These are phyloP conservation scores for Ophiostoma piceae DNA, from an alignment of 2,329 filamentous ascomycete species.

Conservation along the genomic window DNA sequence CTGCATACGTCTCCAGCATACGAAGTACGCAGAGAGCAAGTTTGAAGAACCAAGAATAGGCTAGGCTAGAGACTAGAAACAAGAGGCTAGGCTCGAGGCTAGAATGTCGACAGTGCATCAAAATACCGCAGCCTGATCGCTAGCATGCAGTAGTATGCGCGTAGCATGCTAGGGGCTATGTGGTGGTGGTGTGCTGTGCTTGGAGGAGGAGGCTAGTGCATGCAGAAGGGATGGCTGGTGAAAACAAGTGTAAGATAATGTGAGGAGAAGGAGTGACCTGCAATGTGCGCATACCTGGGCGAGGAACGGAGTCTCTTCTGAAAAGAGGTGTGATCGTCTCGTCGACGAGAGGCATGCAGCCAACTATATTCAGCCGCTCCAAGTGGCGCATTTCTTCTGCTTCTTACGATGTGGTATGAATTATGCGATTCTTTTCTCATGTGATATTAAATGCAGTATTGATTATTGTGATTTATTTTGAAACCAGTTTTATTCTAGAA, in stretches of 20 bases:
- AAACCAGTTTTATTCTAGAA: neutral
- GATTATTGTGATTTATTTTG: neutral
- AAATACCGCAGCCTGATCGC: slow-evolving; percentile 15
- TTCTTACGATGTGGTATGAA: neutral
- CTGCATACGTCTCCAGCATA: neutral
- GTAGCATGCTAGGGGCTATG: neutral
- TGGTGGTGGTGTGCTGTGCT: slow-evolving; percentile 4
- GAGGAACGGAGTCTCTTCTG: neutral
- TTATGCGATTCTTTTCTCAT: neutral
- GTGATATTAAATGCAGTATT: neutral
- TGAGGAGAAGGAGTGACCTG: neutral
- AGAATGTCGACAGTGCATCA: neutral
- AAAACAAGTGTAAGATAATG: neutral
- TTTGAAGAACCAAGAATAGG: neutral
- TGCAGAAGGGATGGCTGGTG: slow-evolving; percentile 9
- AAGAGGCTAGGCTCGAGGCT: neutral
- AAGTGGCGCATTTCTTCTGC: neutral
- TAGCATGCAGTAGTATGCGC: neutral
- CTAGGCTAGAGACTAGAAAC: neutral
- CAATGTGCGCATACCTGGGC: slow-evolving; percentile 3
- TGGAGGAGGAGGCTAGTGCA: neutral
- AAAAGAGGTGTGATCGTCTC: neutral
- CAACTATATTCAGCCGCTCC: slow-evolving; percentile 10
- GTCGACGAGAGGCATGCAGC: neutral
- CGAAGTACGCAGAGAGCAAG: too few relatives aligned